Conservation (phyloP, 2,329 filamentous ascomycete genomes). For the Balansia obtecta region DNA sequence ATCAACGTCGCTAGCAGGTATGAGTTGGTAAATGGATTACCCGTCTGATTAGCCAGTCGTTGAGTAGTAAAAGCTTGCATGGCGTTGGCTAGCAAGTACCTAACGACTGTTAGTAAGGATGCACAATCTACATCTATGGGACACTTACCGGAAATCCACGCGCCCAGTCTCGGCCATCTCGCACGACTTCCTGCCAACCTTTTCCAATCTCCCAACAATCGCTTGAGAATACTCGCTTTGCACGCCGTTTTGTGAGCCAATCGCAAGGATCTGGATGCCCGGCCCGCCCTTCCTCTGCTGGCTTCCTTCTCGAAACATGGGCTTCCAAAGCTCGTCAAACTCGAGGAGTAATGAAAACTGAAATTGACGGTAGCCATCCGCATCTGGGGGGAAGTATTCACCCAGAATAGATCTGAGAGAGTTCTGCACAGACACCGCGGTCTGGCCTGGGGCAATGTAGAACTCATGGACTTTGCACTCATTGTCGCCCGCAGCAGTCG, state of each 20-base stretch:
- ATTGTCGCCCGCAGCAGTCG: slow-evolving; percentile 12
- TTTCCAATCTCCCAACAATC: slow-evolving; percentile 40
- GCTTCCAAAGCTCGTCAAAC: slow-evolving; percentile 38
- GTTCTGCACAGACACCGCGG: slow-evolving; percentile 44
- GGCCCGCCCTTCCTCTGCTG: slow-evolving; percentile 19
- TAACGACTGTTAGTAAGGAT: slow-evolving; percentile 13
- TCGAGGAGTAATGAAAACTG: slow-evolving; percentile 35
- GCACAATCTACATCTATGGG: background rate
- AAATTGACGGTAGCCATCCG: slow-evolving; percentile 34
- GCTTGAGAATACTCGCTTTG: slow-evolving; percentile 34
- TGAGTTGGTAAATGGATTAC: slow-evolving; percentile 42
- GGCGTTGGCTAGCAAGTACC: slow-evolving; percentile 47
- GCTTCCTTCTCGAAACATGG: slow-evolving; percentile 31
- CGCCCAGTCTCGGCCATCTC: slow-evolving; percentile 40
- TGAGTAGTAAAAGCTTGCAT: slow-evolving; percentile 46
- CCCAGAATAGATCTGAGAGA: slow-evolving; percentile 40
- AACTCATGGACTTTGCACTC: slow-evolving; percentile 34
- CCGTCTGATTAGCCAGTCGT: slow-evolving; percentile 34
- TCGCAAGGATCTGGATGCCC: slow-evolving; percentile 46
- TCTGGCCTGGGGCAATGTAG: slow-evolving; percentile 26
- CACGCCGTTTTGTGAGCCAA: slow-evolving; percentile 45
- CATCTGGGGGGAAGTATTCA: slow-evolving; percentile 35
- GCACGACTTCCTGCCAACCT: slow-evolving; percentile 36
- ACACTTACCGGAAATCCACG: slow-evolving; percentile 42
- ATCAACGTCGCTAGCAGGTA: slow-evolving; percentile 44